phyloP scores from a whole-genome alignment of 1,284 basidiomycete species.

The Papiliotrema flavescens region DNA sequence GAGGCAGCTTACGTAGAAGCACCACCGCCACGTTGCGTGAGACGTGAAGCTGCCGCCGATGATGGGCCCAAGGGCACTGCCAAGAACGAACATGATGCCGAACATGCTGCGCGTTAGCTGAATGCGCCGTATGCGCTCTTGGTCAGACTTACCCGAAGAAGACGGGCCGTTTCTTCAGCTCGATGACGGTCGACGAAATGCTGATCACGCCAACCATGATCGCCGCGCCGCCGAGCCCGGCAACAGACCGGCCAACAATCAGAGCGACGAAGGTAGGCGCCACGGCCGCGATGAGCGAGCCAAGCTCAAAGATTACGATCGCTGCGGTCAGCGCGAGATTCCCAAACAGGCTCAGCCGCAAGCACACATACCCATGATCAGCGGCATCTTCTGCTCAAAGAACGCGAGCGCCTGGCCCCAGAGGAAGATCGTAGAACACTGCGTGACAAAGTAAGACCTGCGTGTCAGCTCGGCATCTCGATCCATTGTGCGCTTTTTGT shows the following conservation, averaged over 20 bases:
- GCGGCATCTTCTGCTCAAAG: slow-evolving; percentile 62
- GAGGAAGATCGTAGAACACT: slow-evolving; percentile 56
- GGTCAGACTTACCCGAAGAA: slow-evolving; percentile 8
- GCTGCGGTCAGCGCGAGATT: slow-evolving; percentile 59
- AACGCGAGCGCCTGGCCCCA: slow-evolving; percentile 72
- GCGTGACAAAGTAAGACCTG: slow-evolving; percentile 36
- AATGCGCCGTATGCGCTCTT: background rate
- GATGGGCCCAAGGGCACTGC: slow-evolving; percentile 46
- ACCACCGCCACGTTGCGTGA: slow-evolving; percentile 54
- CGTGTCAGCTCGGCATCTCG: slow-evolving; percentile 13
- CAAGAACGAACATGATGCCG: slow-evolving; percentile 39
- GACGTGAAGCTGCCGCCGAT: slow-evolving; percentile 46
- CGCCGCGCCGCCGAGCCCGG: slow-evolving; percentile 44
- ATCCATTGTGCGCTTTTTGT: slow-evolving; percentile 68
- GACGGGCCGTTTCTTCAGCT: slow-evolving; percentile 8
- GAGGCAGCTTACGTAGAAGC: slow-evolving; percentile 56
- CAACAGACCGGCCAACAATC: slow-evolving; percentile 45
- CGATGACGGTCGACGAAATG: slow-evolving; percentile 22
- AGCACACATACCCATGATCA: slow-evolving; percentile 4
- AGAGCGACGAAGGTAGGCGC: slow-evolving; percentile 9
- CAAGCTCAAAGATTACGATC: slow-evolving; percentile 60
- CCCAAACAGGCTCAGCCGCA: background rate
- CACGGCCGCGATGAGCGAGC: slow-evolving; percentile 11
- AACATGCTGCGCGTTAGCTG: slow-evolving; percentile 20
- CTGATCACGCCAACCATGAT: slow-evolving; percentile 43